Base-by-base conservation (phyloP, 2,329 filamentous ascomycete species). In the Teratosphaeria nubilosa region DNA sequence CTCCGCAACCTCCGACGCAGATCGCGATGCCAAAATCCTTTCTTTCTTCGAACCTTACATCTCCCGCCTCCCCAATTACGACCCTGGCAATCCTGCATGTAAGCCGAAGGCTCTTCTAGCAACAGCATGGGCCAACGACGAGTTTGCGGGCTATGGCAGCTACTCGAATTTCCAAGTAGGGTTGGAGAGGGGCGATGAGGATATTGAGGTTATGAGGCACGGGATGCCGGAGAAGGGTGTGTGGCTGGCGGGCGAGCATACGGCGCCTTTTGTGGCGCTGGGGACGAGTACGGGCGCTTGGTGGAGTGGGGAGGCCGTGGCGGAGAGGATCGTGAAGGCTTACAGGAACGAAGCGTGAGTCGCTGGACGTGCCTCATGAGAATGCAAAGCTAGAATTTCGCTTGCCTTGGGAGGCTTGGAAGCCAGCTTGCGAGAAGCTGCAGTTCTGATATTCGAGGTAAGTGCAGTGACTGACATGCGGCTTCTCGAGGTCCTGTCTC, bases 211-310 rank as follows among this genome's bases (percentile, higher is more conserved):
- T 2, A 75, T 86, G 74, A 71, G 83, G 25, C 67, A 72, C 2
- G 81, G 81, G 0, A 67, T 79, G 62, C 85, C 85, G 0, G 83
- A 83, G 13, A 76, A 83, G 24, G 85, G 88, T 0, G 69, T 96
- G 9, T 96, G 91, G 91, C 78, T 96, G 63, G 91, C 91, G 0
- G 91, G 91, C 0, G 91, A 96, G 74, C 91, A 96, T 74, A 95
- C 90, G 24, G 86, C 90, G 57, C 91, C 91, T 4, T 95, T 96
- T 75, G 85, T 95, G 30, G 91, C 88, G 11, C 73, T 96, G 61
- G 92, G 91, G 0, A 96, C 91, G 4, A 88, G 86, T 13, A 95
- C 90, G 0, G 92, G 92, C 0, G 92, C 92, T 11, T 96, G 90
- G 72, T 95, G 90, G 90, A 90, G 88, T 70, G 91, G 91, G 1